Base-by-base conservation (phyloP, 1,284 basidiomycete species). In the Xerocomus nothofagi region DNA sequence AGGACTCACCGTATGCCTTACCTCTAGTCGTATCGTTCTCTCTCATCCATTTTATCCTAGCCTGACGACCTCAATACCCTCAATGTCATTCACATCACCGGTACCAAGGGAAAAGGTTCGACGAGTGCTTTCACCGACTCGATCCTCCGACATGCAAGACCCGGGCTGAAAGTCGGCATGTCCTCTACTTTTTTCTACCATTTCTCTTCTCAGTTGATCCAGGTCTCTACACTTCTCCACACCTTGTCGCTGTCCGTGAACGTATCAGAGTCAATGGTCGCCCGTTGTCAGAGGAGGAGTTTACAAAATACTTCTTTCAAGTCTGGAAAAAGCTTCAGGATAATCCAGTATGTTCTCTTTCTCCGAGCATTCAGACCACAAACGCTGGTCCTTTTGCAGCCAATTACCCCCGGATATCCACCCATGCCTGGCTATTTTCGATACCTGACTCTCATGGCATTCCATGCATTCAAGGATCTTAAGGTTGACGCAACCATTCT, bases 51-150 rank as follows among this genome's bases (percentile, higher is more conserved):
- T 31, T 17, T 21, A 10, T 34, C 31, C 9, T 26, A 70, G 67
- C 52, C 50, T 21, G 57, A 50, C 47, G 93, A 92, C 82, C 90
- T 99, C 45, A 95, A 99, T 68, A 72, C 73, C 40, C 77, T 99
- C 55, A 97, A 98, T 69, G 93, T 95, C 48, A 82, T 99, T 29
- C 97, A 99, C 73, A 87, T 99, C 62, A 96, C 97, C 12, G 97
- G 97, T 3, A 99, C 97, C 5, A 99, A 99, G 72, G 97, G 97
- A 39, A 99, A 99, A 69, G 97, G 97, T 3, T 98, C 94, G 3
- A 97, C 97, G 0, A 93, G 91, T 50, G 96, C 97, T 2, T 99
- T 99, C 61, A 80, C 82, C 3, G 86, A 92, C 66, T 89, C 86
- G 7, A 81, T 91, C 46, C 69, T 92, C 48, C 80, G 85, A 26